Evolutionary conservation across 2,329 filamentous ascomycete genomes (phyloP), one percentile per base, ranked within the genome.

Genomic region (Xylaria sp.): DNA sequence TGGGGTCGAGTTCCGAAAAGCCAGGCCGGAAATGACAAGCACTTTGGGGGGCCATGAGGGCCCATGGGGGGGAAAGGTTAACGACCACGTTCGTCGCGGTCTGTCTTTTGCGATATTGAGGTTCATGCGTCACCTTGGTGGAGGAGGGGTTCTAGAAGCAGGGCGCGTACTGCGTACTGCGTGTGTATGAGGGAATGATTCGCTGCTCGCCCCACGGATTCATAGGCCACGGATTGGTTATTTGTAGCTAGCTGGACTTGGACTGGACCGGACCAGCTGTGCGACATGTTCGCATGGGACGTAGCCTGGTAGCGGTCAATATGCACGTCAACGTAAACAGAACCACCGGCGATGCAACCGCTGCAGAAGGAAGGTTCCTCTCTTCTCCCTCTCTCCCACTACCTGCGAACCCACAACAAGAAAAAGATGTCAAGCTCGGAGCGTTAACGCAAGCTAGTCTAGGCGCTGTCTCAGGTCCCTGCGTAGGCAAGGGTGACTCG

Each of bases 321-420:
- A 60, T 58, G 58, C 58, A 58, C 58, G 58, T 60, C 58, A 58
- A 50, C 50, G 52, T 58, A 58, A 60, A 60, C 52, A 58, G 41
- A 50, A 51, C 55, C 52, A 60, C 57, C 51, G 55, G 50, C 52
- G 50, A 48, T 45, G 52, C 44, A 50, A 49, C 46, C 6, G 29
- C 24, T 26, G 29, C 29, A 13, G 37, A 24, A 40, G 42, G 45
- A 50, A 52, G 57, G 54, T 44, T 41, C 46, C 20, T 29, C 40
- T 48, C 41, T 29, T 26, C n/a, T n/a, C n/a, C n/a, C n/a, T n/a
- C n/a, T n/a, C n/a, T n/a, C n/a, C n/a, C n/a, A n/a, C n/a, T n/a
- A n/a, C n/a, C n/a, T n/a, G n/a, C n/a, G n/a, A 22, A 52, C 19
- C 37, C 7, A 29, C 43, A 41, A 50, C 44, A 34, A 56, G 43